Conservation (phyloP, 441 rosid species). For the Gossypium schwendimanii region DNA sequence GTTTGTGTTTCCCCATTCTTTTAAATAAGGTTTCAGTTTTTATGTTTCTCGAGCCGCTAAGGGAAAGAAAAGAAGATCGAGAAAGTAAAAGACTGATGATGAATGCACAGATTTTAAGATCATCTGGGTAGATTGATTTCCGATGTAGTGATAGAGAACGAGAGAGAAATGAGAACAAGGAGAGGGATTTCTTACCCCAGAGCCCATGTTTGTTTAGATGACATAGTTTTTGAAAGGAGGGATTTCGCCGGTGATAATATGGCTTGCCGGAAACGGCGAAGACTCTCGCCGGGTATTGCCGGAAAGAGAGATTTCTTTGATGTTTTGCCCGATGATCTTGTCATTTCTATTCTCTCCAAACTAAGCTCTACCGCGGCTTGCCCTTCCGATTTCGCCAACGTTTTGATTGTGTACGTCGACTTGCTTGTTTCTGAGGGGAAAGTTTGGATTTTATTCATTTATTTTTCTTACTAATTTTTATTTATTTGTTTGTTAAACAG, state of each 20-base stretch:
- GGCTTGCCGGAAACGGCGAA: conserved; percentile 29
- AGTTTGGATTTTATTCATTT: background rate
- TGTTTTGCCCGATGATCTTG: conserved; percentile 74
- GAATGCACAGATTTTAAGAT: background rate
- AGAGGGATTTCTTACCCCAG: conserved; percentile 47
- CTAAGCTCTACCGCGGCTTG: conserved; percentile 50
- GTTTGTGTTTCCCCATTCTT: conserved; percentile 15
- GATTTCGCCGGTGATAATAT: conserved; percentile 21
- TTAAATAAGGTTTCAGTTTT: conserved; percentile 27
- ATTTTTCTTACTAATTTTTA: background rate
- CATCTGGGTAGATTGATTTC: background rate
- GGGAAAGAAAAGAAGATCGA: background rate
- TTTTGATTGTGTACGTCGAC: conserved; percentile 52
- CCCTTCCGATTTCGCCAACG: conserved; percentile 72
- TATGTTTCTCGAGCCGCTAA: conserved; percentile 11
- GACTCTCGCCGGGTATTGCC: conserved; percentile 20
- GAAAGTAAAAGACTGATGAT: background rate
- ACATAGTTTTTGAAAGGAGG: conserved; percentile 15
- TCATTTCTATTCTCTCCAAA: conserved; percentile 51
- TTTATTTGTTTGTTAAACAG: conserved; percentile 32
- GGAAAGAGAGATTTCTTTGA: conserved; percentile 45
- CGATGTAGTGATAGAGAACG: background rate
- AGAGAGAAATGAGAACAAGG: conserved; percentile 46
- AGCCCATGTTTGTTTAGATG: conserved; percentile 21
- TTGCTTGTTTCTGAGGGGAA: background rate